These are phyloP conservation scores for Durusdinium trenchii DNA, from an alignment of 73 alveolate genomes.

Conservation along the genomic window DNA sequence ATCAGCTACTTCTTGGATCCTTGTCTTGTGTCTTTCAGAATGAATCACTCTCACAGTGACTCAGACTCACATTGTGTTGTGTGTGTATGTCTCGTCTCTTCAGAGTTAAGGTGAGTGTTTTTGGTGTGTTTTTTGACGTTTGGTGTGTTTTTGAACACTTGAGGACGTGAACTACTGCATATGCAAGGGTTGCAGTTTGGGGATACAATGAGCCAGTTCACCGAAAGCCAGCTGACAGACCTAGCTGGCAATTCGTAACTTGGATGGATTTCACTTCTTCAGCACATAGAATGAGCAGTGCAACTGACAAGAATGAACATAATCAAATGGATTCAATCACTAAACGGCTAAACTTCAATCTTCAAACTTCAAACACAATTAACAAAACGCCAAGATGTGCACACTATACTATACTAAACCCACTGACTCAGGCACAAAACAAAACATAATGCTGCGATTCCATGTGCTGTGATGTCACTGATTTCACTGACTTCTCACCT, in stretches of 20 bases:
- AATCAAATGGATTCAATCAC: no score
- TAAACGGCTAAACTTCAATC: no score
- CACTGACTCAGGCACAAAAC: no score
- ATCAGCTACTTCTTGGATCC: not conserved
- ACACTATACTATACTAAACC: no score
- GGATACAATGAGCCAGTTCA: not conserved
- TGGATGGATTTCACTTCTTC: not conserved
- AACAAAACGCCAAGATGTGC: no score
- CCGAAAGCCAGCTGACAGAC: not conserved
- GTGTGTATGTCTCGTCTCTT: not conserved
- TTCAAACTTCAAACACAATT: no score
- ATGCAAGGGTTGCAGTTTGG: not conserved
- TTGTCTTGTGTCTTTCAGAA: not conserved
- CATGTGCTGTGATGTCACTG: no score
- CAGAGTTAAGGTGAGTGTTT: not conserved
- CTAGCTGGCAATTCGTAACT: not conserved
- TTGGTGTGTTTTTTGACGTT: not conserved
- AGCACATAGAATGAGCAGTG: no score
- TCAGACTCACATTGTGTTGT: not conserved
- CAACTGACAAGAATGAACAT: no score
- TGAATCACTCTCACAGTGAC: not conserved
- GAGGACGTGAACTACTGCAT: slow-evolving; percentile 9
- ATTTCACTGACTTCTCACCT: no score
- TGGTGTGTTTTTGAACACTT: not conserved
- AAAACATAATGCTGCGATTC: no score